Evolutionary conservation across 2,329 filamentous ascomycete species (phyloP).

Genomic region (Alternaria infectoria): DNA sequence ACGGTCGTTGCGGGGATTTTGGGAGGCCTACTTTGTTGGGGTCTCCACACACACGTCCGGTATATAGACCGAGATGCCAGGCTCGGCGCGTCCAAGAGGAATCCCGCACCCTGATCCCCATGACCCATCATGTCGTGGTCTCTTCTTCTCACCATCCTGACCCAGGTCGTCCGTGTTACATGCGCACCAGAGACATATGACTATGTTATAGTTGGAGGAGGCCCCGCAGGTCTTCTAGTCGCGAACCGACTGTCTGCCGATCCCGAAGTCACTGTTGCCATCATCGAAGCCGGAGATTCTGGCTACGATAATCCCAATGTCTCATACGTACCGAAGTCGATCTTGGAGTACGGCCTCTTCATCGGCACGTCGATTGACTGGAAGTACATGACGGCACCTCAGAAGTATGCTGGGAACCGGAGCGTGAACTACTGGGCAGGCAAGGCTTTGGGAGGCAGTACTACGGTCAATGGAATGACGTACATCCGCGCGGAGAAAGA

Average conservation of each 20-base stretch:
- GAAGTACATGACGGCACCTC: constrained; percentile 48
- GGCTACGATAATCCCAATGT: constrained; percentile 42
- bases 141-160: not conserved
- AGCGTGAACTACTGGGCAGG: constrained; percentile 47
- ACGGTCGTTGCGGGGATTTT: not conserved
- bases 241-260: constrained; percentile 38
- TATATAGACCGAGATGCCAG: not conserved
- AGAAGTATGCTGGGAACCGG: constrained; percentile 44
- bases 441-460: constrained; percentile 53
- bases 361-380: constrained; percentile 48
- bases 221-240: constrained; percentile 41
- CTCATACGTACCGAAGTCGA: constrained; percentile 25
- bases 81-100: not conserved
- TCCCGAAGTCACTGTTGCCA: constrained; percentile 29
- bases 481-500: constrained; percentile 42
- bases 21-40: not conserved
- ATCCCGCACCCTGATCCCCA: not conserved
- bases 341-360: constrained; percentile 29
- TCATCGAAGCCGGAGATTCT: constrained; percentile 44
- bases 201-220: constrained; percentile 45
- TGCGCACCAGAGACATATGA: constrained; percentile 29
- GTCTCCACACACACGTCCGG: not conserved
- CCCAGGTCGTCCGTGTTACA: constrained; percentile 1
- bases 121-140: constrained; percentile 3
- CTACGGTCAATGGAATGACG: constrained; percentile 52